These are phyloP conservation scores for Pseudogymnoascus sp. DNA, from an alignment of 2,329 filamentous ascomycete species.

Conservation along the genomic window DNA sequence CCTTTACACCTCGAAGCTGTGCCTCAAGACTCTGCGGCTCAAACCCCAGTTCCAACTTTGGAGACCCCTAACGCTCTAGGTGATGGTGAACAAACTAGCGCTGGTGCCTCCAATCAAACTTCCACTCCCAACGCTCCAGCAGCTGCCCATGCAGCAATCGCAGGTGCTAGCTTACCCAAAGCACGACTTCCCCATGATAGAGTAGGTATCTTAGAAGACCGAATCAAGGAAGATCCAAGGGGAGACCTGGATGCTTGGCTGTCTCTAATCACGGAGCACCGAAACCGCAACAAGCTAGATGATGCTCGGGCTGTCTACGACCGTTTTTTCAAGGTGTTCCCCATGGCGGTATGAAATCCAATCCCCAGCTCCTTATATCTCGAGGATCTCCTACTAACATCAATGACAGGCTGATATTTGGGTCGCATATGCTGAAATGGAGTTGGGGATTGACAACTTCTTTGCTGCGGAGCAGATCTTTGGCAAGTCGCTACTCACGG, in stretches of 20 bases:
- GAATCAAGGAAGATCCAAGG: constrained; percentile 84
- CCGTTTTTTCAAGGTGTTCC: constrained; percentile 80
- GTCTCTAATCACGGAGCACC: constrained; percentile 75
- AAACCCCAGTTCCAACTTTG: constrained; percentile 10
- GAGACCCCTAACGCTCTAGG: constrained; percentile 10
- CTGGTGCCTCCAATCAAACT: constrained; percentile 11
- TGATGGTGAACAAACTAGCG: constrained; percentile 8
- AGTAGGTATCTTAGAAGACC: constrained; percentile 60
- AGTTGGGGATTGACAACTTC: constrained; percentile 79
- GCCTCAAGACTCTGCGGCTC: background rate
- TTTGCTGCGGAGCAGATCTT: constrained; percentile 76
- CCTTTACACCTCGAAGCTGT: constrained; percentile 5
- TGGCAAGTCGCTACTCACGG: constrained; percentile 64
- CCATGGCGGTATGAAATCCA: constrained; percentile 67
- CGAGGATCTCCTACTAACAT: constrained; percentile 27
- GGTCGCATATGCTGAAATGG: constrained; percentile 82
- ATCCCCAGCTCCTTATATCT: constrained; percentile 14
- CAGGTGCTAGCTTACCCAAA: constrained; percentile 20
- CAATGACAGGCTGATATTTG: constrained; percentile 72
- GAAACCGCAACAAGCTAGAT: constrained; percentile 71
- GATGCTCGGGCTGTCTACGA: constrained; percentile 75
- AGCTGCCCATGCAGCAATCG: background rate
- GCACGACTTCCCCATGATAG: constrained; percentile 29
- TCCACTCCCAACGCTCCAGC: constrained; percentile 9
- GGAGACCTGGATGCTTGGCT: constrained; percentile 92